Base-by-base conservation (phyloP, 768 basidiomycete genomes). In the Leucocoprinus sp. region DNA sequence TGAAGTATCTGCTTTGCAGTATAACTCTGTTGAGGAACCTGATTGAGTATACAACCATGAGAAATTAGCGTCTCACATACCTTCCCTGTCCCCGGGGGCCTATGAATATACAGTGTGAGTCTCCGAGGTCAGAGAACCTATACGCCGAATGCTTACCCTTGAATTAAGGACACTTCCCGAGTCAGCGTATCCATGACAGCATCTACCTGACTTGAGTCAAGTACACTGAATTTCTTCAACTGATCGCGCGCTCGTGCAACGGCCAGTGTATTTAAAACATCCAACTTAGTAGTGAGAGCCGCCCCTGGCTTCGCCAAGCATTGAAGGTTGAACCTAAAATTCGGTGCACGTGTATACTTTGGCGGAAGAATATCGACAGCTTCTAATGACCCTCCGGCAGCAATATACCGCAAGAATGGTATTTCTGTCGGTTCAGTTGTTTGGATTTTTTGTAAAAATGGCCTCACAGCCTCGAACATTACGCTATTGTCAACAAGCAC, bases 51-150 rank as follows among this genome's bases (percentile, higher is more conserved):
- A 17, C 44, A 14, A 29, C 21, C 31, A 12, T 45, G 48, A n/a
- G 41, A 18, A 21, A 8, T 14, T 9, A 2, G 18, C 8, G 8
- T 12, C 14, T 8, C 36, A 22, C 46, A 50, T 35, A 81, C 81
- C 72, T 86, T 86, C 50, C 85, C 86, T 0, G 85, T 87, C 1
- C 85, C 86, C 1, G 85, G 86, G 19, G 85, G 85, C 36, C 83
- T 84, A 47, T 3, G 28, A 2, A 45, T 21, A 22, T 17, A 15
- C 22, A 5, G 21, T 34, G 23, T 36, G 21, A 53, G n/a, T 45
- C 19, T 24, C 38, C 17, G 21, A 45, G 44, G 1, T 43, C 12
- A 22, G 31, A 34, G 3, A 38, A 14, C 0, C 12, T 27, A 4
- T 24, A 46, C 37, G 6, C n/a, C 15, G 28, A 5, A 37, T 8